Evolutionary conservation across 805 yeast genomes (phyloP).

Genomic region (Suhomyces canberraensis): DNA sequence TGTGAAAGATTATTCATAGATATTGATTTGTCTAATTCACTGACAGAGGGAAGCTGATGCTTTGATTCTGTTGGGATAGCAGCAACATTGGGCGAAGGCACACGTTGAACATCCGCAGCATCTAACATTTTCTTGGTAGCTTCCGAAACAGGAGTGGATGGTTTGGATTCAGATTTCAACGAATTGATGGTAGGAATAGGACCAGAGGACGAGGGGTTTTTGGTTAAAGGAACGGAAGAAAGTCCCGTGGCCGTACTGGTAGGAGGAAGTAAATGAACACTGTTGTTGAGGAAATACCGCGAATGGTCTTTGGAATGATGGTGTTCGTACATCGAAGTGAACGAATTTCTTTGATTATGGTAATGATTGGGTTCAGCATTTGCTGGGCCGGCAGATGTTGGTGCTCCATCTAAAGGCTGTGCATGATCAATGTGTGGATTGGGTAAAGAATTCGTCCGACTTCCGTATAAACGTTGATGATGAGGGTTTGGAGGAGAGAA

Average conservation of each 20-base stretch:
- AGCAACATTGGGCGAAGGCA: not conserved
- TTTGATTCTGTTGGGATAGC: slow-evolving; percentile 3
- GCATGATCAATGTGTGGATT: slow-evolving; percentile 13
- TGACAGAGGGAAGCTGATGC: slow-evolving; percentile 33
- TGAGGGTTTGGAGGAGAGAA: not conserved
- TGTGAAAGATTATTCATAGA: not conserved
- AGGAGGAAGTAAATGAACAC: slow-evolving; percentile 1
- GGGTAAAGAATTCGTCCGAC: slow-evolving; percentile 22
- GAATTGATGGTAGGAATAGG: slow-evolving; percentile 3
- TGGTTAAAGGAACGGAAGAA: slow-evolving; percentile 1
- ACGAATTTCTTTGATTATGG: slow-evolving; percentile 17
- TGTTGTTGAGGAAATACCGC: not conserved
- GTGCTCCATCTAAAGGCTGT: slow-evolving; percentile 1
- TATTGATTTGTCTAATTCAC: slow-evolving; percentile 34
- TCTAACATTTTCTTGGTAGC: not conserved
- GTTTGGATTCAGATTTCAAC: not conserved
- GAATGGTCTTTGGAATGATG: slow-evolving; percentile 3
- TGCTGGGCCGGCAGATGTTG: not conserved
- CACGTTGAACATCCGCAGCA: not conserved
- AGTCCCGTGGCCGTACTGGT: not conserved
- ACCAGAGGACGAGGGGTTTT: slow-evolving; percentile 2
- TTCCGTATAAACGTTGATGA: slow-evolving; percentile 2
- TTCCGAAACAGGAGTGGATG: not conserved
- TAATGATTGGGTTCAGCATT: slow-evolving; percentile 1
- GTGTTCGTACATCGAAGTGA: slow-evolving; percentile 16